Base-by-base conservation (phyloP, 371 early-diverging fungal genomes). In the Mucor saturninus region DNA sequence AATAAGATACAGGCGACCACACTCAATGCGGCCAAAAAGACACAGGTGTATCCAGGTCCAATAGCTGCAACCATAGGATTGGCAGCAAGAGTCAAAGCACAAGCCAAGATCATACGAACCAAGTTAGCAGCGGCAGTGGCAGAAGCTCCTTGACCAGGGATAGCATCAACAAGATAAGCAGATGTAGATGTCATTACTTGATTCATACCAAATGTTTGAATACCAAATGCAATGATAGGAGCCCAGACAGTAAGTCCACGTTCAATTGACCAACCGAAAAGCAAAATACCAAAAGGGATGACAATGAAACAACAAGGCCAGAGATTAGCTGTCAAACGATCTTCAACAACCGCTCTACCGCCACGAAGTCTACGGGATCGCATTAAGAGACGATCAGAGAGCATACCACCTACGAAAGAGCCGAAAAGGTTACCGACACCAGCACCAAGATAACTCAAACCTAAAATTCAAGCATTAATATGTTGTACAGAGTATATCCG, bases 151-250 rank as follows among this genome's bases (percentile, higher is more conserved):
- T 70, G 62, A 3, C 83, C 79, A 13, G 77, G 77, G 7, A 83
- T 67, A 3, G 72, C 62, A 46, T 80, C 80, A 3, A 83, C 80
- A 2, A 79, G 39, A 43, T 83, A 83, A 29, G 80, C 77, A 2
- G 79, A 56, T 13, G 71, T 69, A 9, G 77, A 64, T 14, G 80
- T 60, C 37, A 78, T 58, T 9, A 75, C 61, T 28, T 78, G 83
- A 28, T 70, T 70, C 77, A 78, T 80, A 8, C 77, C 83, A 68
- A 83, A 83, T 45, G 74, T 75, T 49, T 75, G 72, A 35, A 78
- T 72, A 21, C 73, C 76, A 46, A 79, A 79, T 8, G 74, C 81
- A 8, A 74, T 38, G 48, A 83, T 79, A 7, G 76, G 69, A 0
- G 58, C 73, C 49, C 77, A 79, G 11, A 75, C 66, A 37, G 56